phyloP scores from a whole-genome alignment of 768 basidiomycete genomes.

The Obba rivulosa region DNA sequence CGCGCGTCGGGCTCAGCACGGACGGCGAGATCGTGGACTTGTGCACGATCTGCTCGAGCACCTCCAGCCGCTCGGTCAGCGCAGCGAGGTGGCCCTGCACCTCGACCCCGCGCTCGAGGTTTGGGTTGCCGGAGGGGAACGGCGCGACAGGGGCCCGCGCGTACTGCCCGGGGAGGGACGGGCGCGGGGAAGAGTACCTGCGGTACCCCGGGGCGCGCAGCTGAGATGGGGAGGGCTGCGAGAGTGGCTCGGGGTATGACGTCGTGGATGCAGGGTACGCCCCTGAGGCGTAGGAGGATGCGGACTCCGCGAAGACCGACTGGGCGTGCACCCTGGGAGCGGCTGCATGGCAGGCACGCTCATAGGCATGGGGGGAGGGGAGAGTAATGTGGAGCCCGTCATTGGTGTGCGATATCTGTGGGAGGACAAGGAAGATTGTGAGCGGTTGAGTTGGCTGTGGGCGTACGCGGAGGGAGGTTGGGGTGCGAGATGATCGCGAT shows the following conservation, averaged over 20 bases:
- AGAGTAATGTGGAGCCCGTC: conserved; percentile 53
- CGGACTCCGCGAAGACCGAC: conserved; percentile 60
- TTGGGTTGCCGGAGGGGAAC: conserved; percentile 35
- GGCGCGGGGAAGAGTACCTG: conserved; percentile 6
- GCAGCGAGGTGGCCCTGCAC: conserved; percentile 82
- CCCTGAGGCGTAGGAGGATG: conserved; percentile 29
- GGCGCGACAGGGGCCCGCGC: conserved; percentile 30
- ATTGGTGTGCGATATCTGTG: conserved; percentile 76
- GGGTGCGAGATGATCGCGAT: conserved; percentile 41
- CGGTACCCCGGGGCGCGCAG: conserved; percentile 14
- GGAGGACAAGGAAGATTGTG: conserved; percentile 75
- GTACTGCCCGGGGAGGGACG: conserved; percentile 12
- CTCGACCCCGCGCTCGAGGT: conserved; percentile 74
- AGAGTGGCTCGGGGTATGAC: conserved; percentile 3
- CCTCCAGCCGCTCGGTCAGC: conserved; percentile 61
- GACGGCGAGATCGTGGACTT: conserved; percentile 31
- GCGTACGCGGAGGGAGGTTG: conserved; percentile 18
- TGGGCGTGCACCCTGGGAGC: conserved; percentile 59
- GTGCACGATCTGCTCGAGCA: conserved; percentile 42
- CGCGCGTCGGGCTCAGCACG: conserved; percentile 16
- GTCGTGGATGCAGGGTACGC: not conserved
- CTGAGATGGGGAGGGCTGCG: conserved; percentile 12
- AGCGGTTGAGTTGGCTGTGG: conserved; percentile 45
- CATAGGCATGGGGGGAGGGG: conserved; percentile 32
- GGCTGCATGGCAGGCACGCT: conserved; percentile 65